Evolutionary conservation across 108 stramenopile genomes (phyloP).

Genomic region (Nitzschia inconspicua): DNA sequence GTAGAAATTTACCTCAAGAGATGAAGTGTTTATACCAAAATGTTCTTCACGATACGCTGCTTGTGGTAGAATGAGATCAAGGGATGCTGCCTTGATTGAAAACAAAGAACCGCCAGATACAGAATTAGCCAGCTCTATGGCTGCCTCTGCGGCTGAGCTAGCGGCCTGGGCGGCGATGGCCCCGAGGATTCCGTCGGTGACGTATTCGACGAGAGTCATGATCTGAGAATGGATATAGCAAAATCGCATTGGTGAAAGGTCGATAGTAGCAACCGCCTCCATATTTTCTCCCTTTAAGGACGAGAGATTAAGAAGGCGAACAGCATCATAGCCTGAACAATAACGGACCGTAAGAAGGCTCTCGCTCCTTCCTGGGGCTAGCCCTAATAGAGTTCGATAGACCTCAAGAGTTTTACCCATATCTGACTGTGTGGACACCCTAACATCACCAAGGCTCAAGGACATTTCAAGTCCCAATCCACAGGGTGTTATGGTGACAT

Average conservation of each 20-base stretch:
- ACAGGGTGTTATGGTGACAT: constrained; percentile 32
- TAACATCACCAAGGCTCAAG: constrained; percentile 63
- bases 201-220: constrained; percentile 73
- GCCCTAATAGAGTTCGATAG: constrained; percentile 74
- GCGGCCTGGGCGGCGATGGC: constrained; percentile 65
- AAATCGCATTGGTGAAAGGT: constrained; percentile 75
- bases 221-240: constrained; percentile 77
- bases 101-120: constrained; percentile 55
- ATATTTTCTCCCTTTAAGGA: constrained; percentile 26
- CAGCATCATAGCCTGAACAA: constrained; percentile 43
- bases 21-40: constrained; percentile 51
- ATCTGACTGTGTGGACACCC: constrained; percentile 37
- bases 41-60: constrained; percentile 50
- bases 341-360: constrained; percentile 74
- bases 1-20: constrained; percentile 49
- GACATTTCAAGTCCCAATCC: constrained; percentile 24
- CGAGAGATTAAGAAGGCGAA: constrained; percentile 29
- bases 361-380: constrained; percentile 51
- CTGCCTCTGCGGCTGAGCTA: constrained; percentile 68
- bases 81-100: constrained; percentile 58
- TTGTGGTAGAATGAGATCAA: constrained; percentile 73
- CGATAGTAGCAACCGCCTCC: constrained; percentile 61
- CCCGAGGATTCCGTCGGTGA: constrained; percentile 81
- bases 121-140: constrained; percentile 64
- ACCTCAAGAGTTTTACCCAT: constrained; percentile 28